Evolutionary conservation across 371 early-diverging fungal genomes (phyloP), one percentile per base, ranked within the genome.

Genomic region (Lichtheimia ornata): DNA sequence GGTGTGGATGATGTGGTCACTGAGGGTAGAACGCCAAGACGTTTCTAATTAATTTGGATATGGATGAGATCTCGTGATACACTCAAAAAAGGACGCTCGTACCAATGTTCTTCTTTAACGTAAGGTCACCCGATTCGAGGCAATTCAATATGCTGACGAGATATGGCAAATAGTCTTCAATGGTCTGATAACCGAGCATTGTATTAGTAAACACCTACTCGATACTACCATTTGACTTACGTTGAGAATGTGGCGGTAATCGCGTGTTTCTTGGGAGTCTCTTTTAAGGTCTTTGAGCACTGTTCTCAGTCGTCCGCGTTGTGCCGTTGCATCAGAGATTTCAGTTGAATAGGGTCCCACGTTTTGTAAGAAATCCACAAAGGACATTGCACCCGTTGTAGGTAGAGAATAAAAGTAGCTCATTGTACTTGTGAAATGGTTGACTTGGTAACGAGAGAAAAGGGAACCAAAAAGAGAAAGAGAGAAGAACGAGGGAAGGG

Each of bases 91-190:
- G 25, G 18, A 44, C 22, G 42, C 41, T 13, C 30, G 61, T 76
- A 72, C 76, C 79, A 45, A 79, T 73, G 44, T 67, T 65, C 53
- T 65, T 76, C 41, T 71, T 68, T 25, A 81, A 55, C 53, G 51
- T 58, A 14, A 87, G 72, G 50, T 84, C 76, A 1, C 74, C 67
- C 27, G 71, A 63, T 56, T 85, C 83, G 1, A 87, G 61, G 53
- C 84, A 84, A 42, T 82, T 75, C 4, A 85, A 68, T 35, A 85
- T 65, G 7, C 81, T 78, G 13, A 83, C 64, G 25, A 87, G 63
- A 65, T 84, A 77, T 9, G 88, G 88, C 20, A 87, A 63, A 67
- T 87, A 87, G 50, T 87, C 88, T 66, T 84, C 86, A 14, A 84
- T 66, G 1, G 82, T 79, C 88, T 87, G 35, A 11, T 35, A 35